Evolutionary conservation across 2,329 filamentous ascomycete genomes (phyloP), one percentile per base, ranked within the genome.

Genomic region (Alternaria novae-zelandiae): DNA sequence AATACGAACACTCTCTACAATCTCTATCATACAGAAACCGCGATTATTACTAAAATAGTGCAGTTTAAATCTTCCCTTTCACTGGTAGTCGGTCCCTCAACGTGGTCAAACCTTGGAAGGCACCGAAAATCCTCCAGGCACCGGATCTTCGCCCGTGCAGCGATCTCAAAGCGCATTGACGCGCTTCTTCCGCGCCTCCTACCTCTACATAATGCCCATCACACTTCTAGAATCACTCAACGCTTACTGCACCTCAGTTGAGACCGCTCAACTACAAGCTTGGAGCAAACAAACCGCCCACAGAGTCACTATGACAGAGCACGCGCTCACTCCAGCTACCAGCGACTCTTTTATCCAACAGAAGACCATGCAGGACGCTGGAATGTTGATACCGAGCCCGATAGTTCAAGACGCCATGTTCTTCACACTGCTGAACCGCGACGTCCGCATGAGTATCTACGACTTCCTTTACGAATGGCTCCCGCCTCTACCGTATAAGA

Each of bases 311-410:
- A 41, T 17, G 36, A 41, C n/a, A 11, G 36, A 41, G 36, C 36
- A 17, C 15, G 1, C n/a, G 36, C 9, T 6, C 36, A 3, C 36
- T 0, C 1, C 15, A 6, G 2, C 36, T 5, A 5, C 15, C 15
- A 4, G 11, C 28, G 3, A 30, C 5, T 4, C 28, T 30, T 30
- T 11, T 12, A 2, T 30, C 0, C 1, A 2, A 30, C 28, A 0
- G 6, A 30, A 30, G 11, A 30, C 28, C 11, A 30, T 30, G 28
- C 28, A 30, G 28, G 28, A 6, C 28, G 5, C 28, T 30, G 28
- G 1, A 30, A 2, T 30, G 2, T 6, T 3, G 1, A 1, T 13
- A 30, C 28, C 11, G 5, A 2, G 28, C 2, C 28, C 28, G 28
- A 11, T 30, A 30, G 32, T 17, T 2, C 36, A 41, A 17, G 36